These are phyloP conservation scores for Colletotrichum eleusines DNA, from an alignment of 2,329 filamentous ascomycete genomes.

Conservation along the genomic window DNA sequence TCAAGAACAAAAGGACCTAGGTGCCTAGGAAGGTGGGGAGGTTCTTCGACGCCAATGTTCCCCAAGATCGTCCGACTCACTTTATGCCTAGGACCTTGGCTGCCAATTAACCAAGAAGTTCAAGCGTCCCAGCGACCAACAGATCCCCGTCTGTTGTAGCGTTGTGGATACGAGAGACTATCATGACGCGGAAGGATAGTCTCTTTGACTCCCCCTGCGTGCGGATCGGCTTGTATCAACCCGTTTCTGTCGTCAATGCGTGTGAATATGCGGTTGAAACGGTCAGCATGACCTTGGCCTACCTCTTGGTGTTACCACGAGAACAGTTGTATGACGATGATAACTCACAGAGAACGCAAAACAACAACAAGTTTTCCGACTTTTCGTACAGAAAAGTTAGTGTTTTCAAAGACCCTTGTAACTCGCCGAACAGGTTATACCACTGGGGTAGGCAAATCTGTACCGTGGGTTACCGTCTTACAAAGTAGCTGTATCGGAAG, in stretches of 20 bases:
- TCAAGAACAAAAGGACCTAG: neutral
- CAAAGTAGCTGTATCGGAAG: no score
- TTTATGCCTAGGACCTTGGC: neutral
- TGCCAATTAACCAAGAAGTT: neutral
- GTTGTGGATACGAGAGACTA: no score
- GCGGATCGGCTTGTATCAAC: neutral
- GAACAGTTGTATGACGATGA: no score
- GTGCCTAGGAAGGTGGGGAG: neutral
- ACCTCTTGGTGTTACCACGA: no score
- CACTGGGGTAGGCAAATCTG: neutral
- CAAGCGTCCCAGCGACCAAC: no score
- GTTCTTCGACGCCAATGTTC: neutral
- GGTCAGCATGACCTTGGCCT: neutral
- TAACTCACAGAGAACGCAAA: no score
- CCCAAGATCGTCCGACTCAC: neutral
- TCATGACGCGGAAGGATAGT: neutral
- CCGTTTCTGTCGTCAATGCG: neutral
- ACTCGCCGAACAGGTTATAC: neutral
- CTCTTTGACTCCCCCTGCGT: neutral
- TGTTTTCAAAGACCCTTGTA: neutral
- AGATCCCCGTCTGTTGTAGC: no score
- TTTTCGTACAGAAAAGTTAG: neutral
- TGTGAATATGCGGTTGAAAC: neutral
- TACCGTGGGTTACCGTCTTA: no score
- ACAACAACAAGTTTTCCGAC: no score